A percentile compares a stretch with the other conserved stretches of the same genome.
Evolutionary conservation across 1,284 basidiomycete genomes (phyloP).

Genomic region (Golubevia sp.): DNA sequence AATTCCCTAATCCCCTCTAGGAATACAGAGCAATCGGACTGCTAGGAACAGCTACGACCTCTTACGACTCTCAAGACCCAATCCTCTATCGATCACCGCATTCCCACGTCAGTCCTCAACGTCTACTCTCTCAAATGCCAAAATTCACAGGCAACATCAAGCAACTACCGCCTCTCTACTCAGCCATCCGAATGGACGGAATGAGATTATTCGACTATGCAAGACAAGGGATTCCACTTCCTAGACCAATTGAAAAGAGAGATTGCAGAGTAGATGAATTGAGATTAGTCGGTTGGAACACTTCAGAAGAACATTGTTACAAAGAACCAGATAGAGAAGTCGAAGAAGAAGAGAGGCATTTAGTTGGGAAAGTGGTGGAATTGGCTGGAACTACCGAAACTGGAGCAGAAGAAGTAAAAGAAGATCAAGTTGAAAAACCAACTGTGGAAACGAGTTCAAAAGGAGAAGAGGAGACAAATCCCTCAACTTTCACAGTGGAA

Average conservation of each 20-base stretch:
- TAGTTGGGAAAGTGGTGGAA: conserved; percentile 37
- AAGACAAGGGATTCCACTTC: conserved; percentile 82
- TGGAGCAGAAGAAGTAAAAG: conserved; percentile 12
- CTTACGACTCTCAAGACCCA: conserved; percentile 74
- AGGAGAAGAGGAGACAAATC: not conserved
- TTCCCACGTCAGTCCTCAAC: not conserved
- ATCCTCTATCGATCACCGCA: conserved; percentile 7
- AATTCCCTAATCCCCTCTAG: conserved; percentile 64
- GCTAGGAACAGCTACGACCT: conserved; percentile 90
- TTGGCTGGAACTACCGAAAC: conserved; percentile 40
- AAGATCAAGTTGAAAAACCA: not conserved
- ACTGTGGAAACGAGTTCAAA: not conserved
- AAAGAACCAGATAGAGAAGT: conserved; percentile 41
- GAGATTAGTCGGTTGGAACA: conserved; percentile 66
- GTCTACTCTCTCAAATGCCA: not conserved
- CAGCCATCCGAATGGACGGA: conserved; percentile 97
- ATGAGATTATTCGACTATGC: conserved; percentile 96
- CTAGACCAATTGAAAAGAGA: conserved; percentile 88
- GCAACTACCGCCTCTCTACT: conserved; percentile 68
- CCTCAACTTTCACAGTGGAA: conserved; percentile 41
- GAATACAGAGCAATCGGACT: conserved; percentile 90
- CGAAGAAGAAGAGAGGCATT: conserved; percentile 34
- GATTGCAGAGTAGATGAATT: conserved; percentile 80
- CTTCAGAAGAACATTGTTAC: conserved; percentile 38
- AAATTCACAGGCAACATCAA: not conserved